Evolutionary conservation across 2,329 filamentous ascomycete species (phyloP), one percentile per base, ranked within the genome.

Genomic region (Pseudogymnoascus sp.): DNA sequence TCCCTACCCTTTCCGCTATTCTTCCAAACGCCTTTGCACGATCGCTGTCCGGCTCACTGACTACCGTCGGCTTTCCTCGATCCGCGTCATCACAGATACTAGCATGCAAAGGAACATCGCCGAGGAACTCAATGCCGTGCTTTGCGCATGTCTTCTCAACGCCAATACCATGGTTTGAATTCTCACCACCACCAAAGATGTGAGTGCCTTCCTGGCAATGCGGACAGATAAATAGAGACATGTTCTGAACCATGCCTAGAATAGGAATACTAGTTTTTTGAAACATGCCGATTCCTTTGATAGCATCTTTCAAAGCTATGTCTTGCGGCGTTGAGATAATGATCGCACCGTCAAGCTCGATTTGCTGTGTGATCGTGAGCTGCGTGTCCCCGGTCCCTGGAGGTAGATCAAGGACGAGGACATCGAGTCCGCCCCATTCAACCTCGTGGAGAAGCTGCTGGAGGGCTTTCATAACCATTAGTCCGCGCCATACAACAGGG

Each of bases 401-500:
- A 0, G 94, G 94, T 57, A 99, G 76, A 72, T 99, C 94, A 2
- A 99, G 78, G 3, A 99, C 88, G 0, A 99, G 79, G 2, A 97
- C 77, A 71, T 99, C 94, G 2, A 99, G 78, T 11, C 86, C 87
- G 12, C 88, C 90, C 94, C 94, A 99, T 60, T 94, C 89, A 0
- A 99, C 94, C 67, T 96, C 91, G 72, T 97, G 93, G 6, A 99
- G 82, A 4, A 99, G 84, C 71, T 99, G 94, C 67, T 97, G 92
- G 65, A 99, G 81, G 0, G 94, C 94, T 71, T 97, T 99, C 81
- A 96, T 95, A 12, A 97, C 90, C 92, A 99, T 97, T 2, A 96
- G 82, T 0, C 94, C 94, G 59, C 94, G 85, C 94, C 94, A 99
- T 32, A 94, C 92, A 14, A 99, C 88, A 0, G 92, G 90, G 4